A percentile compares a stretch with the other conserved stretches of the same genome.
These are phyloP conservation scores for Exophiala spinifera DNA, from an alignment of 2,329 filamentous ascomycete species.

Conservation along the genomic window DNA sequence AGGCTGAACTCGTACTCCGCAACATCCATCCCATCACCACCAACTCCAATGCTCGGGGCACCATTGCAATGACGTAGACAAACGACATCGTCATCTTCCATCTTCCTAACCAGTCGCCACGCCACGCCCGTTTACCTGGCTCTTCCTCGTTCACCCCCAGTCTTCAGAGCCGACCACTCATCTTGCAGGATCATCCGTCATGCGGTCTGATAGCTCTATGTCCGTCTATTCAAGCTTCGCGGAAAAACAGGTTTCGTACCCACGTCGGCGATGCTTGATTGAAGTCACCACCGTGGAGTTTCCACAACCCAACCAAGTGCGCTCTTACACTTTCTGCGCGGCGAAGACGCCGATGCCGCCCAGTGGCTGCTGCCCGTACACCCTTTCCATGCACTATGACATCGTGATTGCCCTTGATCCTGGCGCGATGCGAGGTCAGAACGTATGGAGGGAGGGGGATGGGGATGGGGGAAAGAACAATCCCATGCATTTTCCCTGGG, in stretches of 20 bases:
- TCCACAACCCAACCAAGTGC: no score
- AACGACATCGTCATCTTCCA: not conserved
- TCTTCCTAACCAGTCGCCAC: no score
- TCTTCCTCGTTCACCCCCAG: not conserved
- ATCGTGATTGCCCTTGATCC: conserved; percentile 1
- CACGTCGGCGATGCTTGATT: not conserved
- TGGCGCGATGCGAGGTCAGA: not conserved
- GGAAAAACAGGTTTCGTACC: not conserved
- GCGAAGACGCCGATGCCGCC: no score
- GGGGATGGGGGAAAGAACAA: no score
- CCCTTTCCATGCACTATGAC: conserved; percentile 2
- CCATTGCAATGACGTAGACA: not conserved
- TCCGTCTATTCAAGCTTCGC: not conserved
- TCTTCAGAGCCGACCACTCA: not conserved
- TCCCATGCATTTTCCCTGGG: no score
- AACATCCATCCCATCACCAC: no score
- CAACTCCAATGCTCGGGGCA: no score
- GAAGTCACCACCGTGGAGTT: not conserved
- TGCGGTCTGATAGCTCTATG: not conserved
- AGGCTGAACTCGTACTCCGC: no score
- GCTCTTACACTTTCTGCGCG: not conserved
- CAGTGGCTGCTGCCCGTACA: no score
- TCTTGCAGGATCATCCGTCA: not conserved
- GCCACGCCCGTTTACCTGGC: no score
- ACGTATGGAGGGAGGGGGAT: not conserved